Base-by-base conservation (phyloP, 176 grass and related monocot species). In the Hyparrhenia diplandra region DNA sequence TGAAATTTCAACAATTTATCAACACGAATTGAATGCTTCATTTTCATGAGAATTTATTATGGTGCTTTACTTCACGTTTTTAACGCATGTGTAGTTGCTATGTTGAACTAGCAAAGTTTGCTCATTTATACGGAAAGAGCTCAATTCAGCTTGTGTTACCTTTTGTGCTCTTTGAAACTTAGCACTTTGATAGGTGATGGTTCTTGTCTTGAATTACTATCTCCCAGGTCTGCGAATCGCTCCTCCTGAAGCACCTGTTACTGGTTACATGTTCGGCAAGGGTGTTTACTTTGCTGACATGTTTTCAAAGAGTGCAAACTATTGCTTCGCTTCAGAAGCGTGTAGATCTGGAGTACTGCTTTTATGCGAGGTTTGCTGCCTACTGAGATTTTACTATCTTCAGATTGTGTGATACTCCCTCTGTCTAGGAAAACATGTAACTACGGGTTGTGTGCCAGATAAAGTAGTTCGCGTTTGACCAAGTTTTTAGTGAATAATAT, bases 241-340 rank as follows among this genome's bases (percentile, higher is more conserved):
- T 83, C 95, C 95, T 81, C 95, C 95, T 45, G 95, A 94, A 94
- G 95, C 95, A 35, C 95, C 95, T 69, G 90, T 87, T 49, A 98
- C 71, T 67, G 92, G 92, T 62, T 98, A 98, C 86, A 98, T 98
- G 95, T 98, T 98, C 73, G 95, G 92, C 64, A 98, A 94, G 54
- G 95, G 92, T 21, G 81, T 94, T 70, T 98, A 98, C 81, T 98
- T 94, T 73, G 95, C 95, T 49, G 92, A 98, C 81, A 94, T 94
- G 95, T 94, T 98, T 66, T 98, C 95, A 20, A 98, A 98, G 88
- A 98, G 95, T 82, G 95, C 95, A 85, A 98, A 94, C 81, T 98
- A 98, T 80, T 98, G 95, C 35, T 94, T 58, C 37, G 90, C 90
- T 76, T 91, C 95, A 75, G 63, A 72, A 20, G 46, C 75, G 41